Evolutionary conservation across 2,329 filamentous ascomycete species (phyloP), one percentile per base, ranked within the genome.

Genomic region (Aspergillus sp.): DNA sequence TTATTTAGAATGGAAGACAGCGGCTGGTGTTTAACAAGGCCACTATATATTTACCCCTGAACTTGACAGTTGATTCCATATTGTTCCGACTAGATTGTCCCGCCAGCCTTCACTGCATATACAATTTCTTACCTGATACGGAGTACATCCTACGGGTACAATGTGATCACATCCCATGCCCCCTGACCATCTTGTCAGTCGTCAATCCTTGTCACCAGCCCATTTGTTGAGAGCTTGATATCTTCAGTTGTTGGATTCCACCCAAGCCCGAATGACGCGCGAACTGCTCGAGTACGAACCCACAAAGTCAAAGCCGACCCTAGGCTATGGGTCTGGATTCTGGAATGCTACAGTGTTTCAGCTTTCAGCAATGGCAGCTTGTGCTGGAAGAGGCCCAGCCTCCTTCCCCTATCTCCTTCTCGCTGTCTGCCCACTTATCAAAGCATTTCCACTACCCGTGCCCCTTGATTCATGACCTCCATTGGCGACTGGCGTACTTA

Each of bases 401-500:
- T 42, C 38, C 38, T 42, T 24, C 36, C 17, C 26, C 24, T 6
- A 26, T 26, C 3, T 44, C 17, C 3, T 42, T 9, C n/a, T 17
- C 39, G 9, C 39, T n/a, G 9, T 49, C 26, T 30, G 26, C 9
- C 26, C 17, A n/a, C 34, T 17, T 15, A 18, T 53, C 20, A 42
- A 42, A 34, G 41, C 30, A 47, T 48, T 49, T 44, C n/a, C 26
- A 26, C 36, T 42, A 2, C 39, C 49, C 43, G 49, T 48, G 49
- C 44, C 49, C 55, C 43, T 53, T 49, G 24, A 49, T 53, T 53
- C 36, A 22, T 43, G 48, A 30, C 42, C 22, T 48, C 30, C 13
- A 48, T 48, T 57, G 55, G 48, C 17, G 7, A 53, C 47, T 57
- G 55, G 49, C 43, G 32, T 24, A 39, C 24, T 24, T 18, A 22